Evolutionary conservation across 2,329 filamentous ascomycete species (phyloP).

Genomic region (Cytospora paraplurivora): DNA sequence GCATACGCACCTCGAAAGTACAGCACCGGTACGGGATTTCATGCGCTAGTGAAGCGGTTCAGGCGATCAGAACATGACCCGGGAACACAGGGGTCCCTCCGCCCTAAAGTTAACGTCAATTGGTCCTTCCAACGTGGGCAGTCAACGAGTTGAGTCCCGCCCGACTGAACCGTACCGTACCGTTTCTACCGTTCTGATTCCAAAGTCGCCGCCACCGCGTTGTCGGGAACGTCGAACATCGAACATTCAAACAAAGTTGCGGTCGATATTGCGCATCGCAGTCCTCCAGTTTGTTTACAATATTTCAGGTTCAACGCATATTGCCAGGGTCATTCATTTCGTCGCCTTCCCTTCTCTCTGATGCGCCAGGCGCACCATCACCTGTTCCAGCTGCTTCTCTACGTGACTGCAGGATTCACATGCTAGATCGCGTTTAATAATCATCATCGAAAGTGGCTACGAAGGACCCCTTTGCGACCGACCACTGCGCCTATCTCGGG

Average conservation of each 20-base stretch:
- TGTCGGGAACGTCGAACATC: neutral
- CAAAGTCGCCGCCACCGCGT: neutral
- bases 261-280: neutral
- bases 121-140: slow-evolving; percentile 4
- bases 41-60: neutral
- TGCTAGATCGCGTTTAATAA: neutral
- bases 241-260: neutral
- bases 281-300: neutral
- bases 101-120: neutral
- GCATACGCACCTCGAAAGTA: no score
- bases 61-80: slow-evolving; percentile 2
- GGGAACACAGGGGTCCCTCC: neutral
- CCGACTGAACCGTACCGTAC: neutral
- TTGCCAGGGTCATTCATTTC: neutral
- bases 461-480: slow-evolving; percentile 5
- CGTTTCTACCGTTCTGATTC: no score
- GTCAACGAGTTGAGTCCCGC: neutral
- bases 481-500: neutral
- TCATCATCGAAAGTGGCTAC: neutral
- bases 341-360: neutral
- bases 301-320: neutral
- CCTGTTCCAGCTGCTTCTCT: neutral
- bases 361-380: neutral
- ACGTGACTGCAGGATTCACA: neutral
- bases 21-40: no score